Conservation (phyloP, 805 yeast genomes). For the Saccharomycopsis sp. region DNA sequence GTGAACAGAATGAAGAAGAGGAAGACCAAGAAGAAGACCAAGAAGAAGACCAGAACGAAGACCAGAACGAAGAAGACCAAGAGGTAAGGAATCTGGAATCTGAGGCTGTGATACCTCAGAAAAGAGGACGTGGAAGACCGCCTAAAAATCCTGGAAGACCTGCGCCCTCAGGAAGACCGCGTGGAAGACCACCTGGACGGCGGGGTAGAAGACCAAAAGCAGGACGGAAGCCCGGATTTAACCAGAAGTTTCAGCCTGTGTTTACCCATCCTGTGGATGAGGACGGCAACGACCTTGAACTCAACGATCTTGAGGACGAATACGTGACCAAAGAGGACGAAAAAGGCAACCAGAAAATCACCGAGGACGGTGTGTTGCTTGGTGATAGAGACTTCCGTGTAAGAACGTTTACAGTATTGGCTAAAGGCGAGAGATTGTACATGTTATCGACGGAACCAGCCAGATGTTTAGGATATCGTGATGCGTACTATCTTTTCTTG, state of each 20-base stretch:
- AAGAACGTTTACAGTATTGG: conserved; percentile 55
- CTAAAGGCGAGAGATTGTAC: conserved; percentile 62
- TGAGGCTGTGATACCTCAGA: conserved; percentile 22
- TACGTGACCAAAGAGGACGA: conserved; percentile 56
- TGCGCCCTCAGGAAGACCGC: conserved; percentile 23
- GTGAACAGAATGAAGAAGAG: conserved; percentile 2
- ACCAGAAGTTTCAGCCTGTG: conserved; percentile 29
- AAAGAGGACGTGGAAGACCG: conserved; percentile 29
- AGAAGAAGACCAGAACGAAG: conserved; percentile 6
- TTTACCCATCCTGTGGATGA: conserved; percentile 43
- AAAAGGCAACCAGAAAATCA: conserved; percentile 57
- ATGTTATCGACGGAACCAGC: conserved; percentile 97
- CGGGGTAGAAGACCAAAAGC: conserved; percentile 24
- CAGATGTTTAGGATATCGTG: conserved; percentile 84
- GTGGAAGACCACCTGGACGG: conserved; percentile 26
- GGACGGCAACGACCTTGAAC: conserved; percentile 51
- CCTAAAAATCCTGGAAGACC: conserved; percentile 23
- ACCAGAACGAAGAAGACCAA: conserved; percentile 3
- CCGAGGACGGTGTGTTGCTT: conserved; percentile 45
- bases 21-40: conserved; percentile 2
- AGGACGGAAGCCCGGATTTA: conserved; percentile 27
- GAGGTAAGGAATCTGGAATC: conserved; percentile 28
- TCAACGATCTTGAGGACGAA: conserved; percentile 50
- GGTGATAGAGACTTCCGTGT: conserved; percentile 66
- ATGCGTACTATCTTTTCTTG: conserved; percentile 68